A percentile compares a stretch with the other conserved stretches of the same genome.
These are phyloP conservation scores for Gnomoniopsis sp. DNA, from an alignment of 2,329 filamentous ascomycete species.

Conservation along the genomic window DNA sequence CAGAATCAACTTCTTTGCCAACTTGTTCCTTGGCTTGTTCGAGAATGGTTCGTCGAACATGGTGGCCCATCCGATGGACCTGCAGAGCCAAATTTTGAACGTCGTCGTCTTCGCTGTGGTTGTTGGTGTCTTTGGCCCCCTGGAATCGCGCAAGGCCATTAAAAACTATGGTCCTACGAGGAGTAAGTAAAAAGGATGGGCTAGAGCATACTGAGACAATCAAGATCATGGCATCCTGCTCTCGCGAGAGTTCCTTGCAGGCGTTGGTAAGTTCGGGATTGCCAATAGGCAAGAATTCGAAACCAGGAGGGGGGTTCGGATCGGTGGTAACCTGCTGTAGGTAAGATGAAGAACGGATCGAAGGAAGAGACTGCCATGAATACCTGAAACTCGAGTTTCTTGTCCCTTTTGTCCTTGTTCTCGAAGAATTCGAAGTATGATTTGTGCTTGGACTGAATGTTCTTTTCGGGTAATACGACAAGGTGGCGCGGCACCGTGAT, in stretches of 20 bases:
- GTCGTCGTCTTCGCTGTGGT: slow-evolving; percentile 17
- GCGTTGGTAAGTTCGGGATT: slow-evolving; percentile 57
- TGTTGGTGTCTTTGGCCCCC: slow-evolving; percentile 29
- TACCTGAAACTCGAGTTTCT: slow-evolving; percentile 63
- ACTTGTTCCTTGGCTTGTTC: slow-evolving; percentile 45
- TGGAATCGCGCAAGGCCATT: slow-evolving; percentile 20
- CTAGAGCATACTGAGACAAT: slow-evolving; percentile 57
- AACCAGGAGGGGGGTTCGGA: slow-evolving; percentile 54
- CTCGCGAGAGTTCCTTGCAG: slow-evolving; percentile 64
- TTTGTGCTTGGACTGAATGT: slow-evolving; percentile 50
- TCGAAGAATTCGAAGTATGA: slow-evolving; percentile 63
- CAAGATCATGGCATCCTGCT: slow-evolving; percentile 60
- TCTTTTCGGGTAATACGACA: slow-evolving; percentile 27
- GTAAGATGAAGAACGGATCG: slow-evolving; percentile 17
- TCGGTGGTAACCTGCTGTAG: slow-evolving; percentile 47
- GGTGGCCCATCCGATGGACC: slow-evolving; percentile 57
- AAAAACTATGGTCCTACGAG: slow-evolving; percentile 14
- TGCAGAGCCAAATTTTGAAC: slow-evolving; percentile 45
- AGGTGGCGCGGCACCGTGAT: slow-evolving; percentile 25
- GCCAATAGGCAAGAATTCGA: slow-evolving; percentile 60
- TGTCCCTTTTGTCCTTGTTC: slow-evolving; percentile 58
- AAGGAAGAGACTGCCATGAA: not conserved
- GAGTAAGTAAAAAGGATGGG: not conserved
- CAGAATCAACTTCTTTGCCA: slow-evolving; percentile 25
- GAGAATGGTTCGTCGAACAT: slow-evolving; percentile 57